A percentile compares a stretch with the other conserved stretches of the same genome.
Conservation (phyloP, 2,329 filamentous ascomycete genomes). For the Arthroderma sp. region DNA sequence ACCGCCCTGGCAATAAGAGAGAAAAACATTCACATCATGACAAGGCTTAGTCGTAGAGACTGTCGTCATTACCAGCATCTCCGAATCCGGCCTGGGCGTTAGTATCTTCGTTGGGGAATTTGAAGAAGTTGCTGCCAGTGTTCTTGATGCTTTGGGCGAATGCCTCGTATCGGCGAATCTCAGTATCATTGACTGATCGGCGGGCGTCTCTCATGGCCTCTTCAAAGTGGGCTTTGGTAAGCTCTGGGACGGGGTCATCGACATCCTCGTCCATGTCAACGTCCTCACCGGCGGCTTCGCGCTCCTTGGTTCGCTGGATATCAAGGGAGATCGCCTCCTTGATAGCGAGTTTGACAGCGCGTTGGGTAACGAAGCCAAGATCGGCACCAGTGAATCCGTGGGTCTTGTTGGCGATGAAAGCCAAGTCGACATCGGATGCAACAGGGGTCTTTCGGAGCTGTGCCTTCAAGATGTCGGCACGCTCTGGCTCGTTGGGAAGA, state of each 20-base stretch:
- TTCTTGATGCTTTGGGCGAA: constrained; percentile 99
- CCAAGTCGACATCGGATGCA: constrained; percentile 69
- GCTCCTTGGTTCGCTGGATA: constrained; percentile 80
- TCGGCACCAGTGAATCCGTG: constrained; percentile 99
- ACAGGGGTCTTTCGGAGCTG: constrained; percentile 98
- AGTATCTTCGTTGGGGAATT: constrained; percentile 61
- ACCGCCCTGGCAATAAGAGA: background rate
- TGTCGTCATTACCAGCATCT: constrained; percentile 84
- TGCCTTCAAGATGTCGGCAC: constrained; percentile 79
- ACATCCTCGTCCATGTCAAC: constrained; percentile 71
- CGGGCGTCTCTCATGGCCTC: constrained; percentile 95
- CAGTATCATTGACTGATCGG: constrained; percentile 87
- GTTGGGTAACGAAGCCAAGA: constrained; percentile 97
- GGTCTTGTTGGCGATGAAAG: constrained; percentile 90
- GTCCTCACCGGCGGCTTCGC: constrained; percentile 64
- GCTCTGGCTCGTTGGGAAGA: constrained; percentile 80
- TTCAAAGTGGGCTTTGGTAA: constrained; percentile 94
- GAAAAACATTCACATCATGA: background rate
- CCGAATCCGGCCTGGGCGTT: constrained; percentile 50
- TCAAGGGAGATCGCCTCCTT: constrained; percentile 86
- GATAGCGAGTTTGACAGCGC: constrained; percentile 97
- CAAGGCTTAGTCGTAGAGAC: constrained; percentile 62
- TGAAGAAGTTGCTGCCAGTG: constrained; percentile 82
- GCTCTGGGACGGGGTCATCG: constrained; percentile 88
- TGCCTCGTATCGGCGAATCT: constrained; percentile 95